A percentile compares a stretch with the other conserved stretches of the same genome.
These are phyloP conservation scores for Coemansia reversa DNA, from an alignment of 192 early-diverging fungal genomes.

Conservation along the genomic window DNA sequence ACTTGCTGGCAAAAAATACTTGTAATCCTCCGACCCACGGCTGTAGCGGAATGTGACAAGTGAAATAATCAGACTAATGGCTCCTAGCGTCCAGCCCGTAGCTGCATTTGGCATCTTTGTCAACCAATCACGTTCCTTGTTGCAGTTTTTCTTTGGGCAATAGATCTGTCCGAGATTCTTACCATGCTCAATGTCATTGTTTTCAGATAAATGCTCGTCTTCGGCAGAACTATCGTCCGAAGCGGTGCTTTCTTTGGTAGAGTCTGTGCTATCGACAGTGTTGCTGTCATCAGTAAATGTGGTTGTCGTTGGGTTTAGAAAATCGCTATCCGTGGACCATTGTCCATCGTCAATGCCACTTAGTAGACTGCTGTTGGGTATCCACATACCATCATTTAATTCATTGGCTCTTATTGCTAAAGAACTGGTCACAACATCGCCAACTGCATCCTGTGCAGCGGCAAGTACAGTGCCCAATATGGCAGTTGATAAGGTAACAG, in stretches of 20 bases:
- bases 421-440: background rate
- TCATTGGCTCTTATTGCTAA: background rate
- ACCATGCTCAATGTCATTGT: background rate
- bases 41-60: background rate
- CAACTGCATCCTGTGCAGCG: background rate
- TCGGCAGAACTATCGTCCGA: background rate
- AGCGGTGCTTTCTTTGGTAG: background rate
- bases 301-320: background rate
- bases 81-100: conserved; percentile 17
- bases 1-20: conserved; percentile 1
- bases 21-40: background rate
- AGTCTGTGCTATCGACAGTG: background rate
- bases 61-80: conserved; percentile 2
- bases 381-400: background rate
- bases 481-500: background rate
- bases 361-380: background rate
- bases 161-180: background rate
- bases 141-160: conserved; percentile 12
- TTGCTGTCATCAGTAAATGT: conserved; percentile 6
- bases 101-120: conserved; percentile 6
- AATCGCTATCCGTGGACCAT: background rate
- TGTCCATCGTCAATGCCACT: background rate
- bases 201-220: background rate
- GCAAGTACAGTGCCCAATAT: background rate
- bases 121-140: conserved; percentile 28